These are phyloP conservation scores for Penicillium sclerotiorum DNA, from an alignment of 2,329 filamentous ascomycete species.

Conservation along the genomic window DNA sequence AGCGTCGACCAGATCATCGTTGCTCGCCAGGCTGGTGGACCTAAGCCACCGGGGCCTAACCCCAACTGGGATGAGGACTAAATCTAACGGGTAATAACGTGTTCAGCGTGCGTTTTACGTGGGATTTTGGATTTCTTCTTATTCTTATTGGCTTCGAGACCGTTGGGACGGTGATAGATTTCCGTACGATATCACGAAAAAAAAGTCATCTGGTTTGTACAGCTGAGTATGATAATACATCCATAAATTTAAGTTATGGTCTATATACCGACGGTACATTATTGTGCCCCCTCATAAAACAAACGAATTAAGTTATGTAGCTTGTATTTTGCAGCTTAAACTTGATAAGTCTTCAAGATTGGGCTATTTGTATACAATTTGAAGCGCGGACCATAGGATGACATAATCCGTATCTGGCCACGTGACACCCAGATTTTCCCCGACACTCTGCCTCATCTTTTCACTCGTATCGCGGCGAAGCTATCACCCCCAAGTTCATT, in stretches of 20 bases:
- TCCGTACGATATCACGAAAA: slow-evolving; percentile 36
- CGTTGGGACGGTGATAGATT: slow-evolving; percentile 30
- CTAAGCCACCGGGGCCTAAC: slow-evolving; percentile 94
- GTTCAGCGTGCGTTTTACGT: slow-evolving; percentile 6
- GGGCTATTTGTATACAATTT: too few species aligned
- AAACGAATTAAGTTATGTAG: not conserved
- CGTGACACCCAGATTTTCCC: slow-evolving; percentile 41
- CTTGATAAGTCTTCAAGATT: too few species aligned
- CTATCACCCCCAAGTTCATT: slow-evolving; percentile 18
- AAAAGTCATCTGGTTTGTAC: slow-evolving; percentile 27
- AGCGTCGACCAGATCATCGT: slow-evolving; percentile 99
- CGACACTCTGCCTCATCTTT: slow-evolving; percentile 33
- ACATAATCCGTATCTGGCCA: slow-evolving; percentile 20
- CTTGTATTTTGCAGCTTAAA: too few species aligned
- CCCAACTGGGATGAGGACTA: slow-evolving; percentile 73
- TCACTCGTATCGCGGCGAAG: slow-evolving; percentile 26
- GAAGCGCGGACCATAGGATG: too few species aligned
- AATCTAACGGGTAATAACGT: slow-evolving; percentile 20
- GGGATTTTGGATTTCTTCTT: not conserved
- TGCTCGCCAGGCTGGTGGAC: slow-evolving; percentile 92
- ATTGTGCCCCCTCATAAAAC: not conserved
- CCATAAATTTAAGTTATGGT: slow-evolving; percentile 18
- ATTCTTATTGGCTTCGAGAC: slow-evolving; percentile 19
- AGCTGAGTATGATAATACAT: slow-evolving; percentile 27
- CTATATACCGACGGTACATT: not conserved